phyloP scores from a whole-genome alignment of 2,329 filamentous ascomycete species.

The Trichophyton rubrum region DNA sequence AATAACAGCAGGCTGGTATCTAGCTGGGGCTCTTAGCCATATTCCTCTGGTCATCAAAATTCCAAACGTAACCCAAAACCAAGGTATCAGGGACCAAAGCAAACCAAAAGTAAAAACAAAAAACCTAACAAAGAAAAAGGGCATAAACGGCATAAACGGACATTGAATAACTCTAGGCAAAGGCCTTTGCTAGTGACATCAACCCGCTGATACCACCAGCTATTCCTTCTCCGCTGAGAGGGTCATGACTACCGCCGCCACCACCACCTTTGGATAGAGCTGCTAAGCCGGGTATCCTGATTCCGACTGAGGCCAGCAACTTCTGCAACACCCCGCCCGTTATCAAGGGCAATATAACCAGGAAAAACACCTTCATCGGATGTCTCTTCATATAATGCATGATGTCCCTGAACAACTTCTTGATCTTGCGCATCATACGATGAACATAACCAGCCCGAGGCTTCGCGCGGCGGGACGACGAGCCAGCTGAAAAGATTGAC shows the following conservation, averaged over 20 bases:
- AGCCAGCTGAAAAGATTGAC: slow-evolving; percentile 35
- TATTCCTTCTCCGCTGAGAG: slow-evolving; percentile 15
- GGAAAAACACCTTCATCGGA: slow-evolving; percentile 75
- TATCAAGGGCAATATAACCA: slow-evolving; percentile 76
- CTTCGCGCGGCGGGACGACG: slow-evolving; percentile 63
- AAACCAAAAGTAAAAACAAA: neutral
- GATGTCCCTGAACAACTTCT: slow-evolving; percentile 67
- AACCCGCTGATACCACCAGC: slow-evolving; percentile 31
- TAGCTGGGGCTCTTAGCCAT: neutral
- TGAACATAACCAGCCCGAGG: slow-evolving; percentile 68
- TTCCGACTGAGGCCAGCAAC: slow-evolving; percentile 64
- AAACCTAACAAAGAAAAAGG: neutral
- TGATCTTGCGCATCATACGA: slow-evolving; percentile 61
- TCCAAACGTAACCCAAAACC: neutral
- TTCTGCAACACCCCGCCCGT: slow-evolving; percentile 71
- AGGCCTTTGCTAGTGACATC: slow-evolving; percentile 40
- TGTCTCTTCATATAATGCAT: slow-evolving; percentile 69
- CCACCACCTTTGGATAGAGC: slow-evolving; percentile 25
- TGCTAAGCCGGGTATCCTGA: slow-evolving; percentile 51
- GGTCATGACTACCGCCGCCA: slow-evolving; percentile 16
- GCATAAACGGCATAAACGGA: neutral
- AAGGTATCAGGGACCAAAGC: neutral
- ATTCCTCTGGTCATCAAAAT: neutral
- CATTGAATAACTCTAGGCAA: slow-evolving; percentile 30
- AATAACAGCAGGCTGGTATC: neutral